Evolutionary conservation across 1,284 basidiomycete genomes (phyloP).

Genomic region (Rhodotorula sp.): DNA sequence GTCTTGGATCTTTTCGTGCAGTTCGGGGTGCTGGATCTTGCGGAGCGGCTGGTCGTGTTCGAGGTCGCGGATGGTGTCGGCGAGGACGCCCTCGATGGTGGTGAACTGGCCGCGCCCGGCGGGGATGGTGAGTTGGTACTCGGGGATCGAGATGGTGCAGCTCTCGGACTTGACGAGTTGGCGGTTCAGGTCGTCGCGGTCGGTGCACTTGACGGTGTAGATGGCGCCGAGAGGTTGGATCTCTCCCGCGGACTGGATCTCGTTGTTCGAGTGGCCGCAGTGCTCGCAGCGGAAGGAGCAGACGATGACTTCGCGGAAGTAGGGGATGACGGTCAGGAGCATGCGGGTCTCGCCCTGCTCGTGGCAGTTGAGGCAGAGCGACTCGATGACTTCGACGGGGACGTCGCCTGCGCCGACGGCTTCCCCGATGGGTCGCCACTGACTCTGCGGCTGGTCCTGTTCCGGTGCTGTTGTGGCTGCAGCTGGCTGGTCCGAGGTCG

Average conservation of each 20-base stretch:
- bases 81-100: slow-evolving; percentile 89
- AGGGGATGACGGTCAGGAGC: slow-evolving; percentile 92
- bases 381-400: slow-evolving; percentile 59
- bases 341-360: slow-evolving; percentile 81
- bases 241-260: slow-evolving; percentile 85
- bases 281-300: slow-evolving; percentile 95
- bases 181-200: slow-evolving; percentile 78
- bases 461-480: background rate
- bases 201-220: slow-evolving; percentile 80
- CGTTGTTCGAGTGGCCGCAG: slow-evolving; percentile 86
- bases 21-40: slow-evolving; percentile 73
- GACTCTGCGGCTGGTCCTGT: background rate
- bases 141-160: slow-evolving; percentile 80
- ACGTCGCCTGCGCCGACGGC: slow-evolving; percentile 38
- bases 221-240: slow-evolving; percentile 65
- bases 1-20: slow-evolving; percentile 73
- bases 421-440: slow-evolving; percentile 37
- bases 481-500: background rate
- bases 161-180: slow-evolving; percentile 89
- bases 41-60: slow-evolving; percentile 81
- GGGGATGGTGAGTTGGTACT: slow-evolving; percentile 89
- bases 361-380: slow-evolving; percentile 86
- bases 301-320: slow-evolving; percentile 92
- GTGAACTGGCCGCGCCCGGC: slow-evolving; percentile 82
- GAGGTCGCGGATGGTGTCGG: slow-evolving; percentile 81